phyloP scores from a whole-genome alignment of 345 rosid species.

The Eucalyptus decipiens region DNA sequence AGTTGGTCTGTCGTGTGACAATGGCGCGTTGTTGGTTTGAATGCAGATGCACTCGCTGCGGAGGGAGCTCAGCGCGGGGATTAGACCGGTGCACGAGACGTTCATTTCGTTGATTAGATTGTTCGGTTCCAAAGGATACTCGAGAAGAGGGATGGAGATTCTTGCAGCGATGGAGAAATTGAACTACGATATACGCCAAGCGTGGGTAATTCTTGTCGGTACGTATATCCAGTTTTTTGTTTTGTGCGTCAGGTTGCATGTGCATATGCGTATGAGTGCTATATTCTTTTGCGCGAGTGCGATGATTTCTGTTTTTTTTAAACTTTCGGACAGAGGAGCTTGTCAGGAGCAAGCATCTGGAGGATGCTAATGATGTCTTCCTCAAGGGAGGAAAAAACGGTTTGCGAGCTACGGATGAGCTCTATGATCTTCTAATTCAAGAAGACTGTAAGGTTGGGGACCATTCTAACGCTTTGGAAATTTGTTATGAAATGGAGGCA shows the following conservation, averaged over 20 bases:
- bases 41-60: constrained; percentile 80
- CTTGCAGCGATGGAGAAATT: constrained; percentile 84
- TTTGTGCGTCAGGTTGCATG: neutral
- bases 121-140: constrained; percentile 64
- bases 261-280: neutral
- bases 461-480: constrained; percentile 91
- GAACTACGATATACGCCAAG: constrained; percentile 68
- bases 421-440: constrained; percentile 76
- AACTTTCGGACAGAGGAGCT: constrained; percentile 55
- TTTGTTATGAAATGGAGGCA: constrained; percentile 92
- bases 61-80: constrained; percentile 75
- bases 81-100: constrained; percentile 79
- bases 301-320: neutral
- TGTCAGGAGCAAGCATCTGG: constrained; percentile 55
- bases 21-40: neutral
- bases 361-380: constrained; percentile 81
- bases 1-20: neutral
- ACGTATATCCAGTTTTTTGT: neutral
- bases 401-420: constrained; percentile 66
- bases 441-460: constrained; percentile 93
- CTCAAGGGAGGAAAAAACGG: constrained; percentile 82
- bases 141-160: constrained; percentile 60
- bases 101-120: constrained; percentile 56
- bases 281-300: neutral
- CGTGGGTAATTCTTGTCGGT: constrained; percentile 95